Base-by-base conservation (phyloP, 345 rosid genomes). In the Hypericum perforatum region DNA sequence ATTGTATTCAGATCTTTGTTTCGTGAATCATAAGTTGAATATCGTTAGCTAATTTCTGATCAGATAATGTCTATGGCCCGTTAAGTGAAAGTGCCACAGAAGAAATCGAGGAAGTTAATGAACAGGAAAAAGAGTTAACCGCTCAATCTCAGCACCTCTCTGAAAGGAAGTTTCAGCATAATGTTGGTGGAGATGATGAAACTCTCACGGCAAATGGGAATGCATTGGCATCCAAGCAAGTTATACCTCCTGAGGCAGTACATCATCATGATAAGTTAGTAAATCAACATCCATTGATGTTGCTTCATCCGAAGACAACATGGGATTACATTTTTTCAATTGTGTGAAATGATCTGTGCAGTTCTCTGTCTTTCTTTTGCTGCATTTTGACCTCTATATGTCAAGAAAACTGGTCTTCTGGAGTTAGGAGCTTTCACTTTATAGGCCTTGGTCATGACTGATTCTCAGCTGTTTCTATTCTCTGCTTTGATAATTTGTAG, bases 241-340 rank as follows among this genome's bases (percentile, higher is more conserved):
- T 57, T 61, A 40, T 37, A 13, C 10, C 78, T 62, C 70, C 70
- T 42, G 66, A 42, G 39, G 50, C 64, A 46, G 50, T 38, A 52
- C 14, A 68, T 61, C 40, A 55, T 52, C 60, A 57, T 60, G 11
- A 70, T 49, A 69, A 87, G 97, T 85, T 62, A 63, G 80, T 67
- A 49, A 63, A 45, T 39, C 39, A 40, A 15, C 37, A 58, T 12
- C 11, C 37, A 39, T 58, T 49, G 32, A 39, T 41, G 47, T 48
- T 43, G 7, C 46, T 46, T 11, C 56, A 22, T 22, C 32, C 4
- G 32, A 22, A 22, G 32, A 53, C 14, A 52, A 49, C 39, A 40
- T 10, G 42, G 15, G 39, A 29, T 52, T 39, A 44, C 11, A 10
- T 47, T 45, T 11, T 44, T 43, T 50, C 47, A 6, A 2, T 39